Conservation (phyloP, 805 yeast genomes). For the Sungouiella thailandica region DNA sequence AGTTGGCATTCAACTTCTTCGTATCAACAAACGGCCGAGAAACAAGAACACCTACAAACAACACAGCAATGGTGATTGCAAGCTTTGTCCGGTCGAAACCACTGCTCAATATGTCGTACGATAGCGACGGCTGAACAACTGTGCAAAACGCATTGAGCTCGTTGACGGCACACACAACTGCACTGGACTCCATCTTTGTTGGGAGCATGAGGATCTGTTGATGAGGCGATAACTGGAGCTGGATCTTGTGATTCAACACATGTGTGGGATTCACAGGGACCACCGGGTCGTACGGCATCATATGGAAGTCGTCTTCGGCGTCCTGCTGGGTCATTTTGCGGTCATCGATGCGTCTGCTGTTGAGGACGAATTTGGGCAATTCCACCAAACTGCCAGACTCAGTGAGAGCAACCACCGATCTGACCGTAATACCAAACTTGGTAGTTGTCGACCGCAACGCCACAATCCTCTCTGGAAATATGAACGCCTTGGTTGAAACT, state of each 20-base stretch:
- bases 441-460: slow-evolving; percentile 53
- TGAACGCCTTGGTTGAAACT: slow-evolving; percentile 51
- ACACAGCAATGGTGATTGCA: slow-evolving; percentile 50
- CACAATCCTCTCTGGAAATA: slow-evolving; percentile 55
- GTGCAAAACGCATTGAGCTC: slow-evolving; percentile 68
- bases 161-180: slow-evolving; percentile 61
- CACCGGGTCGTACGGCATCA: slow-evolving; percentile 62
- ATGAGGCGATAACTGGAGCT: slow-evolving; percentile 19
- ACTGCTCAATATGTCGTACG: slow-evolving; percentile 69
- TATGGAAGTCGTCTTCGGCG: slow-evolving; percentile 49
- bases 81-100: slow-evolving; percentile 66
- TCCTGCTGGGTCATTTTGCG: slow-evolving; percentile 48
- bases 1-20: slow-evolving; percentile 48
- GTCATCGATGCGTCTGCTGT: slow-evolving; percentile 63
- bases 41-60: slow-evolving; percentile 43
- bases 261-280: slow-evolving; percentile 33
- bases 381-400: slow-evolving; percentile 57
- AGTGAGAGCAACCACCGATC: slow-evolving; percentile 57
- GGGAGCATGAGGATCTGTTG: slow-evolving; percentile 25
- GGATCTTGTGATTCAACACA: slow-evolving; percentile 34
- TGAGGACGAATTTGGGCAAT: slow-evolving; percentile 66
- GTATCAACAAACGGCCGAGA: slow-evolving; percentile 53
- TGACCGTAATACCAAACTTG: slow-evolving; percentile 60
- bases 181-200: slow-evolving; percentile 78
- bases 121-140: slow-evolving; percentile 70